Percentiles rank a stretch among this genome's conserved stretches.
Evolutionary conservation across 306 rosid species (phyloP).

Genomic region (Macrotyloma uniflorum): DNA sequence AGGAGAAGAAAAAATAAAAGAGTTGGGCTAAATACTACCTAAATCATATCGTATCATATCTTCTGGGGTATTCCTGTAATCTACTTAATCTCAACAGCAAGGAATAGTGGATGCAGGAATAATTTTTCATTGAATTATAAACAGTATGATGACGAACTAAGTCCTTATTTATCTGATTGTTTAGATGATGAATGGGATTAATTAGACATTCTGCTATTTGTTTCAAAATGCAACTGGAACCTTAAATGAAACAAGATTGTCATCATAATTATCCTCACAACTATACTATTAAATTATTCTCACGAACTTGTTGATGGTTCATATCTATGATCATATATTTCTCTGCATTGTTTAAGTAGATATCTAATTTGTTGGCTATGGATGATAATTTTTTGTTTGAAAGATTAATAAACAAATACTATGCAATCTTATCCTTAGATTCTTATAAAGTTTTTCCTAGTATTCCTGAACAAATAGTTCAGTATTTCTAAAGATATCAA

Average conservation of each 20-base stretch:
- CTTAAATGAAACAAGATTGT: neutral
- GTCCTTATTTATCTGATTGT: neutral
- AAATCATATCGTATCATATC: neutral
- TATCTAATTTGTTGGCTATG: neutral
- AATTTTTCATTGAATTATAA: neutral
- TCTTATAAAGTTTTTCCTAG: slow-evolving; percentile 6
- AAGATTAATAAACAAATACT: slow-evolving; percentile 7
- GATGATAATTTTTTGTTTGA: slow-evolving; percentile 3
- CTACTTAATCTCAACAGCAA: neutral
- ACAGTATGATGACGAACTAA: neutral
- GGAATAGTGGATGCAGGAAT: neutral
- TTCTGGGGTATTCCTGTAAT: neutral
- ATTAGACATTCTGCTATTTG: neutral
- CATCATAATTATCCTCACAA: slow-evolving; percentile 26
- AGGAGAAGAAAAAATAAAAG: neutral
- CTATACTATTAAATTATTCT: neutral
- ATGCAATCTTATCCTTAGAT: slow-evolving; percentile 10
- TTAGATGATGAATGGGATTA: neutral
- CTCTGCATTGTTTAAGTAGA: neutral
- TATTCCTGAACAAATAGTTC: slow-evolving; percentile 10
- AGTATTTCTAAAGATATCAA: neutral
- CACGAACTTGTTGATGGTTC: slow-evolving; percentile 5
- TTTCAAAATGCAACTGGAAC: neutral
- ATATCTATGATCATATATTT: slow-evolving; percentile 14
- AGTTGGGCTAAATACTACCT: neutral